Evolutionary conservation across 805 yeast genomes (phyloP).

Genomic region (Kuraishia floccosa): DNA sequence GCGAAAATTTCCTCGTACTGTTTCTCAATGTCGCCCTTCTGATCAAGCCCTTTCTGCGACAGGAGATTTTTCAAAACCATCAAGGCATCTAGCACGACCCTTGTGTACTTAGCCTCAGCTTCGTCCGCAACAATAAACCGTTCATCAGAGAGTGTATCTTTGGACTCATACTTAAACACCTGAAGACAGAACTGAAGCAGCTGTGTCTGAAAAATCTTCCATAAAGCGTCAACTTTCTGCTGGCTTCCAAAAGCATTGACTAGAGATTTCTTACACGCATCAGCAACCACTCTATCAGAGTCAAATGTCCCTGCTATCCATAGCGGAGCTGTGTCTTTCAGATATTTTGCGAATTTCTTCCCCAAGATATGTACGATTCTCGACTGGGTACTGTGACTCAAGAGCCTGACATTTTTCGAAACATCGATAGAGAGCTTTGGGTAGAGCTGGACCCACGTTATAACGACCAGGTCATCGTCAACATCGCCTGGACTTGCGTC

Average conservation of each 20-base stretch:
- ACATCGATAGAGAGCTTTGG: constrained; percentile 70
- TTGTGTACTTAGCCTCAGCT: constrained; percentile 46
- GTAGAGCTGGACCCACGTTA: constrained; percentile 70
- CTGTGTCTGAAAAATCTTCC: constrained; percentile 46
- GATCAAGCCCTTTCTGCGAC: constrained; percentile 1
- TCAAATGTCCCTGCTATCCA: constrained; percentile 70
- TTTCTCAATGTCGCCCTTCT: constrained; percentile 10
- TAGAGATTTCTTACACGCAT: constrained; percentile 34
- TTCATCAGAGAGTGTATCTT: constrained; percentile 62
- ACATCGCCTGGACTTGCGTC: constrained; percentile 12
- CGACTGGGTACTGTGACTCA: constrained; percentile 58
- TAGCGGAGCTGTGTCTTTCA: constrained; percentile 62
- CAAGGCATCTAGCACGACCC: constrained; percentile 21
- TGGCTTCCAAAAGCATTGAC: constrained; percentile 43
- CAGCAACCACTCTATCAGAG: constrained; percentile 48
- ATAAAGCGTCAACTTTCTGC: constrained; percentile 42
- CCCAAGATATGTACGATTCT: constrained; percentile 35
- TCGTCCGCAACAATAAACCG: constrained; percentile 60
- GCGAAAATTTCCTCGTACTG: constrained; percentile 22
- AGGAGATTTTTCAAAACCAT: constrained; percentile 1
- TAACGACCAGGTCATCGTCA: constrained; percentile 43
- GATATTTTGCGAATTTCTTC: constrained; percentile 49
- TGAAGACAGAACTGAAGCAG: constrained; percentile 44
- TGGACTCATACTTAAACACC: constrained; percentile 42
- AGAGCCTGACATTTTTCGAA: constrained; percentile 49